Evolutionary conservation across 768 basidiomycete genomes (phyloP).

Genomic region (Tulasnella sp.): DNA sequence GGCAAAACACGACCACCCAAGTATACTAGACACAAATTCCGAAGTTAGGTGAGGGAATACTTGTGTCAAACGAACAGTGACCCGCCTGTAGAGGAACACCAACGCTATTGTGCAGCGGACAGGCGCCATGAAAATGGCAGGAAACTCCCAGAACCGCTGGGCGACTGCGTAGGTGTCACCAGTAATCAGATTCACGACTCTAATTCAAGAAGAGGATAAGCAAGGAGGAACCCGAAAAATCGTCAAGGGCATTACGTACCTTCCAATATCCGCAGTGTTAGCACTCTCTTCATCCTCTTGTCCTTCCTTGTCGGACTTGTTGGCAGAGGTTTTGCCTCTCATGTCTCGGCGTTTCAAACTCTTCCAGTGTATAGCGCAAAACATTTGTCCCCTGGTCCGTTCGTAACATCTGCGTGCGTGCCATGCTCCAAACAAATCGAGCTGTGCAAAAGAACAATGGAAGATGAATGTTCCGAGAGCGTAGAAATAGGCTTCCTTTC

Average conservation of each 20-base stretch:
- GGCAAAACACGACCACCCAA: constrained; percentile 78
- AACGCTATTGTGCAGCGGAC: constrained; percentile 67
- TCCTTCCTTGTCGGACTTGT: constrained; percentile 42
- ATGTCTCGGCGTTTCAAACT: constrained; percentile 63
- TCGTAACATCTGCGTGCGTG: constrained; percentile 71
- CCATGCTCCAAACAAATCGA: constrained; percentile 65
- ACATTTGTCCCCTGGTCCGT: constrained; percentile 69
- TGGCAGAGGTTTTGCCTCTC: constrained; percentile 49
- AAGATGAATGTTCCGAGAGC: constrained; percentile 62
- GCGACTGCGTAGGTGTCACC: constrained; percentile 70
- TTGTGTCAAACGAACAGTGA: constrained; percentile 11
- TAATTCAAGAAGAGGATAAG: constrained; percentile 45
- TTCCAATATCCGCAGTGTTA: constrained; percentile 33
- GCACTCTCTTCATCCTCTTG: constrained; percentile 29
- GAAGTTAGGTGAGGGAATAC: constrained; percentile 48
- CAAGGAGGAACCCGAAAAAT: neutral
- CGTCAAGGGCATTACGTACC: constrained; percentile 52
- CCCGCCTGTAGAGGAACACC: constrained; percentile 72
- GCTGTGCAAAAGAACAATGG: constrained; percentile 68
- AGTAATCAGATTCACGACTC: constrained; percentile 78
- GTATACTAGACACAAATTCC: constrained; percentile 50
- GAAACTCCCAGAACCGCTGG: constrained; percentile 74
- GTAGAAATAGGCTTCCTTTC: constrained; percentile 59
- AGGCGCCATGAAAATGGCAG: constrained; percentile 64
- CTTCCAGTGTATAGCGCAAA: constrained; percentile 72